Base-by-base conservation (phyloP, 495 filamentous ascomycete genomes). In the Aspergillus asperescens region DNA sequence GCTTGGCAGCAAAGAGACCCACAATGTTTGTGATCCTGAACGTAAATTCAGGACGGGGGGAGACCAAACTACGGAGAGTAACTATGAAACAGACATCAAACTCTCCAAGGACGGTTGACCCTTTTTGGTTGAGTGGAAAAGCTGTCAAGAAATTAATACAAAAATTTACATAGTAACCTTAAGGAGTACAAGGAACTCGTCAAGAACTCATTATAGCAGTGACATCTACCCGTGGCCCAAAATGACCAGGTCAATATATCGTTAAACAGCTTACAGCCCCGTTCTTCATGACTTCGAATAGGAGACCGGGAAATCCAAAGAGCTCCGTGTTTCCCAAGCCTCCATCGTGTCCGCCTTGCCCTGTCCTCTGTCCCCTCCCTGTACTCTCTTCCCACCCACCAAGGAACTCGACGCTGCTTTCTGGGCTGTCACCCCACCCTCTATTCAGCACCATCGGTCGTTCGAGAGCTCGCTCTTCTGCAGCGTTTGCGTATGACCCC, bases 251-350 rank as follows among this genome's bases (percentile, higher is more conserved):
- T 82, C 56, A 93, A 68, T 87, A 95, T 8, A 95, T 81, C n/a
- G 90, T 96, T 58, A 97, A 71, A 27, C 85, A 86, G 64, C 88
- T 92, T 27, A 98, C 89, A 35, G 82, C 84, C 3, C 86, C 89
- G 62, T 93, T 96, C 82, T 88, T 93, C 69, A 96, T 68, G 9
- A 98, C 92, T 71, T 98, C 93, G 71, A 96, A 97, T 16, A 96
- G 77, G 61, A 96, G 71, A 2, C 93, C 93, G 1, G 92, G 93
- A 63, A 94, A 97, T 9, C 91, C 90, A 75, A 89, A 97, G 12
- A 98, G 68, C 59, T 92, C 91, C 20, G 88, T 93, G 49, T 89
- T 93, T 13, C 82, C 77, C 66, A 89, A 60, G 19, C 71, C 68
- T 22, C 81, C 81, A 58, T 84, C 84, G 38, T 72, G 80, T 24